Evolutionary conservation across 805 yeast species (phyloP).

Genomic region (Kuraishia borneana): DNA sequence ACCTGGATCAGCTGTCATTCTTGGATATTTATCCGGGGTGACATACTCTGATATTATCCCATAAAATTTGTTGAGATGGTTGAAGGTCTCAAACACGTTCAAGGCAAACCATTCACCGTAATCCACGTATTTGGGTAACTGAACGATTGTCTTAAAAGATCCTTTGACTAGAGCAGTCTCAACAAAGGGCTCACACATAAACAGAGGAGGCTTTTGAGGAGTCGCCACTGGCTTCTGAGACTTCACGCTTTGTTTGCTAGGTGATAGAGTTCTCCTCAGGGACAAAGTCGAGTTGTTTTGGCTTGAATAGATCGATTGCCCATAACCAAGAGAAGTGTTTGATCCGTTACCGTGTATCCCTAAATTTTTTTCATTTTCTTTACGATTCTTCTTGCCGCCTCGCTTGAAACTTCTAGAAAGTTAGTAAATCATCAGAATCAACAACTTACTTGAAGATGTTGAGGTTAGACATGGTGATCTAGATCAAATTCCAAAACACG

Average conservation of each 20-base stretch:
- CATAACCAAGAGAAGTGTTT: constrained; percentile 1
- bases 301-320: constrained; percentile 18
- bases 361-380: neutral
- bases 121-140: constrained; percentile 90
- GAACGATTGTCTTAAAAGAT: constrained; percentile 90
- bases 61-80: constrained; percentile 77
- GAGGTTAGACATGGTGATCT: neutral
- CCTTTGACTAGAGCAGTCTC: constrained; percentile 94
- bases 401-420: constrained; percentile 2
- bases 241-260: constrained; percentile 31
- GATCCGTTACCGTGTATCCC: neutral
- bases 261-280: constrained; percentile 33
- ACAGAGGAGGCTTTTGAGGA: constrained; percentile 34
- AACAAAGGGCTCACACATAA: constrained; percentile 86
- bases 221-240: constrained; percentile 8
- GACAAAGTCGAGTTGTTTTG: constrained; percentile 36
- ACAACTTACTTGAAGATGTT: constrained; percentile 1
- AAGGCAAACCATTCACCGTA: constrained; percentile 93
- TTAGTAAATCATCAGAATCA: neutral
- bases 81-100: constrained; percentile 81
- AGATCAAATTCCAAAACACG: neutral
- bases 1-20: constrained; percentile 93
- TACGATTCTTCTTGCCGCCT: constrained; percentile 28
- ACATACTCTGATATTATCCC: constrained; percentile 87
- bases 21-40: constrained; percentile 80